These are phyloP conservation scores for Myxozyma melibiosi DNA, from an alignment of 805 yeast genomes.

Conservation along the genomic window DNA sequence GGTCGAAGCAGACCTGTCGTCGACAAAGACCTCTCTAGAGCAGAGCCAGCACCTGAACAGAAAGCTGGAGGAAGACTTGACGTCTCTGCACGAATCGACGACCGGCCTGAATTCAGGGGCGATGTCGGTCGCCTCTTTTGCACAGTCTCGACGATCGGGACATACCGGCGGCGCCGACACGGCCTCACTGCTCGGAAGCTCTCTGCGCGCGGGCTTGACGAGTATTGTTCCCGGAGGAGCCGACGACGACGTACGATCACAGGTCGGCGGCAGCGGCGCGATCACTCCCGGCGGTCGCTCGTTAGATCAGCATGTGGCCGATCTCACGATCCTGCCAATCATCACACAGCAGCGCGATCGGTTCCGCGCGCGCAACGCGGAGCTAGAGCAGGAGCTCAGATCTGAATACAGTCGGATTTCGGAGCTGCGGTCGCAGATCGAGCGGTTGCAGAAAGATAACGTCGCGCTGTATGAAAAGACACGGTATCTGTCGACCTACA, in stretches of 20 bases:
- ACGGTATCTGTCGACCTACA: conserved; percentile 39
- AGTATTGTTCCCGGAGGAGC: conserved; percentile 17
- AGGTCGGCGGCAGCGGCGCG: conserved; percentile 10
- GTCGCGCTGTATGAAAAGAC: conserved; percentile 75
- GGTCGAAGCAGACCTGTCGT: conserved; percentile 47
- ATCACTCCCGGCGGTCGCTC: conserved; percentile 16
- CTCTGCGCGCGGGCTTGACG: conserved; percentile 26
- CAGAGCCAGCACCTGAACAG: conserved; percentile 52
- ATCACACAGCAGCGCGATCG: conserved; percentile 94
- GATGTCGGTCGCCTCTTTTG: conserved; percentile 27
- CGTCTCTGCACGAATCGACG: conserved; percentile 53
- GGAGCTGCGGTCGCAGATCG: conserved; percentile 68
- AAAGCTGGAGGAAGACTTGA: conserved; percentile 74
- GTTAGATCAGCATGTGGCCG: conserved; percentile 30
- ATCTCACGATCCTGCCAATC: conserved; percentile 63
- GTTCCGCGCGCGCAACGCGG: conserved; percentile 78
- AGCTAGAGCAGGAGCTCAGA: conserved; percentile 79
- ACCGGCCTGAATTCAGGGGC: conserved; percentile 25
- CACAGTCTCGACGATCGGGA: conserved; percentile 29
- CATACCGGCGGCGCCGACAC: conserved; percentile 18
- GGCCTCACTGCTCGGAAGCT: conserved; percentile 29
- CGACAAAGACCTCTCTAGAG: conserved; percentile 46
- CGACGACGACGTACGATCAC: conserved; percentile 13
- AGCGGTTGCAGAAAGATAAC: conserved; percentile 69
- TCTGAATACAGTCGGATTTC: conserved; percentile 55